phyloP scores from a whole-genome alignment of 2,329 filamentous ascomycete genomes.

The Botryosphaeria dothidea region DNA sequence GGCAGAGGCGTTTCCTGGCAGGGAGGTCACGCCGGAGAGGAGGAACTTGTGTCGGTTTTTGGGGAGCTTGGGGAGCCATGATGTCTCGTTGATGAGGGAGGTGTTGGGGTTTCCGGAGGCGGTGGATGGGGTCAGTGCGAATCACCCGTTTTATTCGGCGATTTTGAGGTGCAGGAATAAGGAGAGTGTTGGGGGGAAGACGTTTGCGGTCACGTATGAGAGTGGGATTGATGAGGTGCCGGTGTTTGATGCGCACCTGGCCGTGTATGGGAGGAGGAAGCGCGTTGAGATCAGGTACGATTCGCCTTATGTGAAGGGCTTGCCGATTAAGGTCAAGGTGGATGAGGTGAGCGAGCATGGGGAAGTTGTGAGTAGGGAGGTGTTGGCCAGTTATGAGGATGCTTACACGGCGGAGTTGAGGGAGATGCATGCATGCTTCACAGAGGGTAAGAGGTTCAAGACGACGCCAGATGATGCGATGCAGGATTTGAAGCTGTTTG shows the following conservation, averaged over 20 bases:
- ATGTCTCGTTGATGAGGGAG: constrained; percentile 17
- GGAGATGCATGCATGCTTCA: constrained; percentile 38
- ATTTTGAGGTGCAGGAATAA: constrained; percentile 15
- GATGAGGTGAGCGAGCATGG: constrained; percentile 44
- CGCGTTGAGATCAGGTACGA: constrained; percentile 58
- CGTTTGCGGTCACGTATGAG: constrained; percentile 60
- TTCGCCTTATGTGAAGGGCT: constrained; percentile 59
- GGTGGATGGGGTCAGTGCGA: constrained; percentile 15
- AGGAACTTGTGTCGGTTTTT: constrained; percentile 45
- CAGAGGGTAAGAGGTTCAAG: constrained; percentile 31
- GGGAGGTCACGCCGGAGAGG: constrained; percentile 30
- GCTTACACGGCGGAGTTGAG: constrained; percentile 39
- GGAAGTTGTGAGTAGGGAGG: constrained; percentile 30
- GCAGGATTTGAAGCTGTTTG: constrained; percentile 35
- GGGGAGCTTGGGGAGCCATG: constrained; percentile 52
- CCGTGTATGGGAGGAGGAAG: constrained; percentile 56
- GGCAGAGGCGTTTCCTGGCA: constrained; percentile 35
- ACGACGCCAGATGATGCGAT: constrained; percentile 39
- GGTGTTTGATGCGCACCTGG: constrained; percentile 54
- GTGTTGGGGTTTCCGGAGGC: constrained; percentile 9
- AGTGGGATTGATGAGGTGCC: constrained; percentile 57
- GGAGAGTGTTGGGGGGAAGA: constrained; percentile 32
- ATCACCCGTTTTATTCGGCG: constrained; percentile 16
- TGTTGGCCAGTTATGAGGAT: constrained; percentile 38
- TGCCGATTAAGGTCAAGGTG: constrained; percentile 53